Conservation (phyloP, 2,329 filamentous ascomycete species). For the Shiraia bambusicola region DNA sequence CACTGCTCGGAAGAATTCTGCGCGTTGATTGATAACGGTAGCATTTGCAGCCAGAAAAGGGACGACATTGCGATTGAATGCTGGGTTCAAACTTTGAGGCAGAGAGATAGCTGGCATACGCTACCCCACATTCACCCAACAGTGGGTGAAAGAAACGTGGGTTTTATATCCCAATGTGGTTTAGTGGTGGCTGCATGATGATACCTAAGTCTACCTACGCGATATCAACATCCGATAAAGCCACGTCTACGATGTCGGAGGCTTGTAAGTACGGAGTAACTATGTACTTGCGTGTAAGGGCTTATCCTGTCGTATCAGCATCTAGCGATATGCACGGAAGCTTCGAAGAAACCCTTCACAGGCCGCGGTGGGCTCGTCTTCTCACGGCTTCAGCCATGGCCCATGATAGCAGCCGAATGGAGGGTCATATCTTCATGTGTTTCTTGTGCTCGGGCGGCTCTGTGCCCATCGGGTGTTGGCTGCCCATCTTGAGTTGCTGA, state of each 20-base stretch:
- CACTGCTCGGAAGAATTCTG: conserved; percentile 9
- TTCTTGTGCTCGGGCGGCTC: conserved; percentile 5
- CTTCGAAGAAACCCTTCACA: not conserved
- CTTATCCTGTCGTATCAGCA: conserved; percentile 4
- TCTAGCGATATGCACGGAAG: not conserved
- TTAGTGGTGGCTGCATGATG: conserved; percentile 21
- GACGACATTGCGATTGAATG: conserved; percentile 7
- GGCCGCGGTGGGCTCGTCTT: not conserved
- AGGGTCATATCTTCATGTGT: not conserved
- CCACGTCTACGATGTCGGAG: conserved; percentile 22
- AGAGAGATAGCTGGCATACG: conserved; percentile 16
- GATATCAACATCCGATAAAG: conserved; percentile 24
- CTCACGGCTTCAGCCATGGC: not conserved
- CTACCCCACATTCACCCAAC: conserved; percentile 17
- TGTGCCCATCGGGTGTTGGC: conserved; percentile 4
- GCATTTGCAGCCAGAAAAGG: conserved; percentile 5
- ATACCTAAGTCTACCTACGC: no score
- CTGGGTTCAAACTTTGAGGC: conserved; percentile 10
- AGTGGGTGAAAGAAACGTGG: conserved; percentile 15
- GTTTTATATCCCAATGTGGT: conserved; percentile 13
- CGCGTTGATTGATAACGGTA: conserved; percentile 10
- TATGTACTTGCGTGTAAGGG: not conserved
- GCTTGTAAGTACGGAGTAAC: no score
- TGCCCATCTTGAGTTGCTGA: not conserved
- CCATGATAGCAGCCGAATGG: not conserved